Base-by-base conservation (phyloP, 768 basidiomycete species). In the Rhodosporidiobolus sp. region DNA sequence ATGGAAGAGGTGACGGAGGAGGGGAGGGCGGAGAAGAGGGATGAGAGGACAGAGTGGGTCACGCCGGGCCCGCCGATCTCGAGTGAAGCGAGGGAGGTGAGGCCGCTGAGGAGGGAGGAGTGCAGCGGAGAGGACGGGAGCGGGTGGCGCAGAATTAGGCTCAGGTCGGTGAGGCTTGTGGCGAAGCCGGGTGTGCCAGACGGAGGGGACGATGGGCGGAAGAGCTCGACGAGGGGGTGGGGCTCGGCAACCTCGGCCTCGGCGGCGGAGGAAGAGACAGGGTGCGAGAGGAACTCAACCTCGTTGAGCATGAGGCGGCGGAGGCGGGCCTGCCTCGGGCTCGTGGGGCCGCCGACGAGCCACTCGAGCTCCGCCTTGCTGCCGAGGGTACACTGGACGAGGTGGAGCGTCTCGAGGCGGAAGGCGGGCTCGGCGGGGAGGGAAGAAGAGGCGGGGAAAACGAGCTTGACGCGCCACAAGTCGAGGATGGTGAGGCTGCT, bases 381-480 rank as follows among this genome's bases (percentile, higher is more conserved):
- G 24, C 50, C 34, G 8, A 62, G 30, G 17, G 53, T 52, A 34
- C 53, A 53, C 35, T 65, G 58, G 30, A 32, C 32, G 10, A 71
- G 32, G 24, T 20, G 7, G 5, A 71, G 69, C 19, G 4, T 22
- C 32, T 48, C 43, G 9, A 71, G 59, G 1, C 28, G 16, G 38
- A 66, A 72, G 11, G 6, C 4, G 20, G 70, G 32, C 1, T 11
- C 28, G 22, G 35, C 38, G 17, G 16, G 11, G 35, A 28, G 10
- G 4, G 11, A 48, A 1, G 7, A 22, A 19, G 10, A 22, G 20
- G 17, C 43, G 30, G 58, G 34, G 22, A 72, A 49, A 20, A 32
- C 61, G 65, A 72, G 54, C 11, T 22, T 38, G 1, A 67, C 70
- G 24, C 43, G 56, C 70, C 70, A 72, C 26, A 72, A 49, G 46